phyloP scores from a whole-genome alignment of 345 rosid species.

The Hypericum perforatum region DNA sequence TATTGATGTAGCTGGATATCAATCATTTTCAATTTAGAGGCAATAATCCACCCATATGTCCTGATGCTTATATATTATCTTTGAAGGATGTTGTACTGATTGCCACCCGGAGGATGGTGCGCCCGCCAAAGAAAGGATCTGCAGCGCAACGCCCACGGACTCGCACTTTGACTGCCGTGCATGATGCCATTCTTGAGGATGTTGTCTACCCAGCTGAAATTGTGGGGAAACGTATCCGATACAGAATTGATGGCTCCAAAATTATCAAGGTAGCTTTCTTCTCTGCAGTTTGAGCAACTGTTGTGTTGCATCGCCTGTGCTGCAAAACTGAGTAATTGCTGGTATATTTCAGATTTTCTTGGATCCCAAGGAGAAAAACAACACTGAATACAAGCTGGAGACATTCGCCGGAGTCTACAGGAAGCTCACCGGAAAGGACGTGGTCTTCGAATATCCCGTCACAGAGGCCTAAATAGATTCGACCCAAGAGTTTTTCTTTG shows the following conservation, averaged over 20 bases:
- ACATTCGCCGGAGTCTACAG: slow-evolving; percentile 67
- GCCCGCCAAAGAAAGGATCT: slow-evolving; percentile 92
- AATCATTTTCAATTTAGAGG: not conserved
- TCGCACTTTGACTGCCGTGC: slow-evolving; percentile 74
- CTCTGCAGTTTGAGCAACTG: not conserved
- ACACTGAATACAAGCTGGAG: slow-evolving; percentile 74
- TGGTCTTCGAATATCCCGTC: slow-evolving; percentile 69
- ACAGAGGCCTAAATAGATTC: slow-evolving; percentile 41
- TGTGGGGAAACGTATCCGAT: slow-evolving; percentile 73
- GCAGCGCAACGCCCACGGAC: slow-evolving; percentile 77
- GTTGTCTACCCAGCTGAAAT: slow-evolving; percentile 83
- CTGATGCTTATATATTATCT: too few species aligned
- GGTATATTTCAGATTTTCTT: slow-evolving; percentile 40
- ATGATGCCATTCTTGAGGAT: slow-evolving; percentile 78
- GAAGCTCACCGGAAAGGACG: slow-evolving; percentile 80
- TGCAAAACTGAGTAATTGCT: not conserved
- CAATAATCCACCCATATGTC: too few species aligned
- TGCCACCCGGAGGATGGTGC: slow-evolving; percentile 65
- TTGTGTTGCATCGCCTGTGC: not conserved
- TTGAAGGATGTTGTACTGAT: slow-evolving; percentile 60
- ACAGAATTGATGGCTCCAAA: slow-evolving; percentile 73
- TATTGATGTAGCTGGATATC: too few species aligned
- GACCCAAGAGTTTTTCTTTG: too few species aligned
- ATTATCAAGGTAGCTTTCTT: slow-evolving; percentile 41
- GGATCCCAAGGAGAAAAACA: slow-evolving; percentile 70